Conservation (phyloP, 208 protist genomes). For the Crithidia fasciculata region DNA sequence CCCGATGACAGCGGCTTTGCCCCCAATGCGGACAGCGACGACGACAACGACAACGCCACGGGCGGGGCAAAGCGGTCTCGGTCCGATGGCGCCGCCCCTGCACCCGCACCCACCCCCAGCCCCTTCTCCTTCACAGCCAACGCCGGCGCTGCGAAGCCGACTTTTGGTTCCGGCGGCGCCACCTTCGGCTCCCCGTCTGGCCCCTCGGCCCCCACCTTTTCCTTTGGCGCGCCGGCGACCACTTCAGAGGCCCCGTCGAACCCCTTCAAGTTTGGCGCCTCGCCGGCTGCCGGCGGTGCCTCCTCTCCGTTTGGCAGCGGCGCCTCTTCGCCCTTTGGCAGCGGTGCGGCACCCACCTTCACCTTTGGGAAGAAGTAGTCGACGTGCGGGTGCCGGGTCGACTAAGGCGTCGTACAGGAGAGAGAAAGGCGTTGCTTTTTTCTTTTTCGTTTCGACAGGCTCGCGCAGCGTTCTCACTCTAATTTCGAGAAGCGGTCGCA, state of each 20-base stretch:
- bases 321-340: background rate
- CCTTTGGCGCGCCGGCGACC: constrained; percentile 1
- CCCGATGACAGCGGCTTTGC: constrained; percentile 75
- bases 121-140: constrained; percentile 30
- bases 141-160: background rate
- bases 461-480: background rate
- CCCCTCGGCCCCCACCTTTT: constrained; percentile 15
- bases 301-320: background rate
- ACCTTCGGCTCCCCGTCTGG: constrained; percentile 1
- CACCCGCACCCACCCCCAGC: constrained; percentile 1
- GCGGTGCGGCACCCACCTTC: too few relatives aligned
- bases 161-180: constrained; percentile 6
- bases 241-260: background rate
- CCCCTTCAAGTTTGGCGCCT: constrained; percentile 6
- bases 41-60: constrained; percentile 44
- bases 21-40: constrained; percentile 45
- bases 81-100: background rate
- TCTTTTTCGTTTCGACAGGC: background rate
- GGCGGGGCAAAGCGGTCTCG: constrained; percentile 25
- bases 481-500: background rate
- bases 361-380: background rate
- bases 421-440: too few relatives aligned
- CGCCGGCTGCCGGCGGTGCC: constrained; percentile 3
- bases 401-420: background rate
- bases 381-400: background rate